Evolutionary conservation across 176 grass and related monocot genomes (phyloP).

Genomic region (Ensete ventricosum): DNA sequence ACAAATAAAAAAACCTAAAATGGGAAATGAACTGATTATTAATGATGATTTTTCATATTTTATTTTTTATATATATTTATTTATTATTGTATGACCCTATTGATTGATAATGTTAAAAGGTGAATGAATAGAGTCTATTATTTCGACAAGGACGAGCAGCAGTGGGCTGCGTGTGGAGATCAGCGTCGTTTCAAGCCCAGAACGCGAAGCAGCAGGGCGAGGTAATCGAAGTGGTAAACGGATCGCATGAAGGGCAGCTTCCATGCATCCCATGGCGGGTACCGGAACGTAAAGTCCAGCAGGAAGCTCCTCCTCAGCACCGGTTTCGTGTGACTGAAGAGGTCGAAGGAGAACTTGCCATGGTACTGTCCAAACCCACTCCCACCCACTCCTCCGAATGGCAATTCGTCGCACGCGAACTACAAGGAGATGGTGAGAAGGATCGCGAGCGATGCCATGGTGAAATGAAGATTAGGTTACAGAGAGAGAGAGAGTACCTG

Average conservation of each 20-base stretch:
- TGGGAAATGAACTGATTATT: too few species aligned
- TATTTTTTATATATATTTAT: too few species aligned
- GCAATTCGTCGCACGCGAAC: conserved; percentile 53
- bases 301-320: conserved; percentile 55
- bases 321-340: conserved; percentile 89
- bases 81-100: too few species aligned
- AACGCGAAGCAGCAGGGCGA: conserved; percentile 40
- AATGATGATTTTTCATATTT: too few species aligned
- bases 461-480: not conserved
- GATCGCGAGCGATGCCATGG: too few species aligned
- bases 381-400: conserved; percentile 75
- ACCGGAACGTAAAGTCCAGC: conserved; percentile 50
- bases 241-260: conserved; percentile 61
- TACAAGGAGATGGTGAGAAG: conserved; percentile 4
- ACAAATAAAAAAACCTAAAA: too few species aligned
- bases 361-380: conserved; percentile 92
- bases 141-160: not conserved
- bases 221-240: conserved; percentile 46
- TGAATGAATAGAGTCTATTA: not conserved
- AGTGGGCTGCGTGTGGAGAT: not conserved
- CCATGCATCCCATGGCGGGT: conserved; percentile 66
- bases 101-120: too few species aligned
- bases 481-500: conserved; percentile 28
- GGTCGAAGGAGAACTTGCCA: conserved; percentile 81
- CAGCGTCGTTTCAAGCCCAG: conserved; percentile 48